phyloP scores from a whole-genome alignment of 1,284 basidiomycete genomes.

The Sphaerobolus stellatus region DNA sequence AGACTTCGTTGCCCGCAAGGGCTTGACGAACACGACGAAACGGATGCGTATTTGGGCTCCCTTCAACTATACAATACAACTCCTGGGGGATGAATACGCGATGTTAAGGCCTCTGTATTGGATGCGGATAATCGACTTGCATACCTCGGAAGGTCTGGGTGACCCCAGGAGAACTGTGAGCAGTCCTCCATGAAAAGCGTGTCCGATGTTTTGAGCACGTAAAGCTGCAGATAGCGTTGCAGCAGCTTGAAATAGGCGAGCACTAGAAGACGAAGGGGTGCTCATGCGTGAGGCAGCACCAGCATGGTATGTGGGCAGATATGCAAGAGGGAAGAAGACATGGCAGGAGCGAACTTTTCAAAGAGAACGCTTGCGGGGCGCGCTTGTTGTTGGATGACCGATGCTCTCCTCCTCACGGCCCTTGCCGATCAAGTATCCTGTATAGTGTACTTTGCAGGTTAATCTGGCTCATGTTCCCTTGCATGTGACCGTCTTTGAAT shows the following conservation, averaged over 20 bases:
- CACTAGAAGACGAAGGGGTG: slow-evolving; percentile 63
- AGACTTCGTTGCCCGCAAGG: slow-evolving; percentile 35
- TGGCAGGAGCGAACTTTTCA: slow-evolving; percentile 2
- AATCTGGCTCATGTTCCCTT: slow-evolving; percentile 3
- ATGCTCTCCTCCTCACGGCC: slow-evolving; percentile 2
- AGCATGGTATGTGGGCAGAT: slow-evolving; percentile 13
- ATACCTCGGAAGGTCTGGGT: slow-evolving; percentile 53
- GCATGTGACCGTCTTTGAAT: slow-evolving; percentile 10
- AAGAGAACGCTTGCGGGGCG: background rate
- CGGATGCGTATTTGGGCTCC: slow-evolving; percentile 44
- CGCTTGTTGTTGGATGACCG: slow-evolving; percentile 8
- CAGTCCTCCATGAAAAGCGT: slow-evolving; percentile 68
- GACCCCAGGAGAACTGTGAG: slow-evolving; percentile 55
- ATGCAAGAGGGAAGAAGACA: slow-evolving; percentile 5
- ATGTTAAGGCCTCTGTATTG: slow-evolving; percentile 13
- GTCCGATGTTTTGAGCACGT: slow-evolving; percentile 49
- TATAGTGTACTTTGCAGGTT: slow-evolving; percentile 5
- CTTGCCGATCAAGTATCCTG: slow-evolving; percentile 3
- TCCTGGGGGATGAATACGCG: slow-evolving; percentile 37
- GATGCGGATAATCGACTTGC: slow-evolving; percentile 24
- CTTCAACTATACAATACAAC: slow-evolving; percentile 57
- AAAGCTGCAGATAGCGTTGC: slow-evolving; percentile 57
- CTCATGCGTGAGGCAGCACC: slow-evolving; percentile 14
- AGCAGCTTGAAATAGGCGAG: slow-evolving; percentile 63
- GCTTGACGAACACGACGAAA: slow-evolving; percentile 58